Evolutionary conservation across 1,139 yeast genomes (phyloP).

Genomic region (Taphrina flavorubra): DNA sequence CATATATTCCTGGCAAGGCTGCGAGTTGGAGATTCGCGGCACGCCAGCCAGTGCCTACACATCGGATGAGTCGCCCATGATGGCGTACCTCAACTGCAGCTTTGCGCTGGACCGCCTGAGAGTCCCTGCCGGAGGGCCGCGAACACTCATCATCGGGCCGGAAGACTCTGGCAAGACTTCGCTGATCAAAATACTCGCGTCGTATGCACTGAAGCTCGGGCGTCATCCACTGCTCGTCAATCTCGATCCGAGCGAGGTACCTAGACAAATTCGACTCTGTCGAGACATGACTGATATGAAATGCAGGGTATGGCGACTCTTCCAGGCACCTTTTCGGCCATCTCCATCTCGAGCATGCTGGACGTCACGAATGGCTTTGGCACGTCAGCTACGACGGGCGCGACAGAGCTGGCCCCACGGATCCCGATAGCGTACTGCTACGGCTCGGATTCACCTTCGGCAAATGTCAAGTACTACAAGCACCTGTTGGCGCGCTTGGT

Average conservation of each 20-base stretch:
- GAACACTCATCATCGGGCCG: constrained; percentile 76
- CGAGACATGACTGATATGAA: background rate
- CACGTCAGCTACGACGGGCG: constrained; percentile 84
- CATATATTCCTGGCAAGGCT: constrained; percentile 65
- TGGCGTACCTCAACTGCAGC: constrained; percentile 69
- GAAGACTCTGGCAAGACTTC: constrained; percentile 78
- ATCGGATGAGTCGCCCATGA: constrained; percentile 73
- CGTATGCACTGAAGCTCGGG: constrained; percentile 78
- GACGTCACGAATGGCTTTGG: constrained; percentile 86
- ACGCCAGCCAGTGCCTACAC: constrained; percentile 63
- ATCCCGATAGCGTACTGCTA: constrained; percentile 83
- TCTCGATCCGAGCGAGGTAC: constrained; percentile 69
- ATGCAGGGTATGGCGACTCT: constrained; percentile 45
- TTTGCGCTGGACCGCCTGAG: constrained; percentile 74
- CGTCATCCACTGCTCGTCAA: constrained; percentile 76
- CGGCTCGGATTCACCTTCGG: constrained; percentile 68
- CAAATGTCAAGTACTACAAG: constrained; percentile 68
- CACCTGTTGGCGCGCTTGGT: constrained; percentile 65
- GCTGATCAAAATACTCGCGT: constrained; percentile 67
- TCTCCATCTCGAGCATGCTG: constrained; percentile 77
- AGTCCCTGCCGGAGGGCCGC: constrained; percentile 55
- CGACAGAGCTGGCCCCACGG: constrained; percentile 71
- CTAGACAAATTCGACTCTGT: background rate
- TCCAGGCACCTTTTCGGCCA: constrained; percentile 87
- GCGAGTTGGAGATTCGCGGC: constrained; percentile 58